Evolutionary conservation across 1,284 basidiomycete genomes (phyloP).

Genomic region (Trichosporon sp.): DNA sequence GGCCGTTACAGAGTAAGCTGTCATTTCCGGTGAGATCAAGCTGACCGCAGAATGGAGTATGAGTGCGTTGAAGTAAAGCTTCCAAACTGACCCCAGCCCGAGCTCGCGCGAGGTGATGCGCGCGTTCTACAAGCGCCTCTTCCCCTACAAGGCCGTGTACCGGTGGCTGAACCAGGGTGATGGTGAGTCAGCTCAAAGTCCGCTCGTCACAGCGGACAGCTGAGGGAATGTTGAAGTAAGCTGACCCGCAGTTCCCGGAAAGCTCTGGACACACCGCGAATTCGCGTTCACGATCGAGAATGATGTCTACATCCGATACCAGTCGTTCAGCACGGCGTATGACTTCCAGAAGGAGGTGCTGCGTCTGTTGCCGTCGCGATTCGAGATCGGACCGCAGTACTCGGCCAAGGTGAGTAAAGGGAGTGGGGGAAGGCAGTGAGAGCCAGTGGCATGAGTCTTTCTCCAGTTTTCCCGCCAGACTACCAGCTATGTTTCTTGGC

Average conservation of each 20-base stretch:
- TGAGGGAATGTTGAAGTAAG: background rate
- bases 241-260: constrained; percentile 57
- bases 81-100: constrained; percentile 45
- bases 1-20: constrained; percentile 16
- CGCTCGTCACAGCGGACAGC: too few relatives aligned
- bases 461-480: too few relatives aligned
- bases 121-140: constrained; percentile 86
- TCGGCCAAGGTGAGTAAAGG: constrained; percentile 69
- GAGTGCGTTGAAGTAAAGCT: constrained; percentile 23
- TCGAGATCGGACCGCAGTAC: constrained; percentile 96
- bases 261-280: constrained; percentile 87
- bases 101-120: constrained; percentile 71
- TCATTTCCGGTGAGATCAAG: background rate
- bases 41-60: constrained; percentile 31
- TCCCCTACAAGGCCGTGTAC: constrained; percentile 92
- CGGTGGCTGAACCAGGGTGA: constrained; percentile 94
- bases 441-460: too few relatives aligned
- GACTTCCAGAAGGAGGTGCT: constrained; percentile 92
- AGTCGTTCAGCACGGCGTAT: constrained; percentile 80
- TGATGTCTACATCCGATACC: constrained; percentile 93
- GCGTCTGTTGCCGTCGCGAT: constrained; percentile 80
- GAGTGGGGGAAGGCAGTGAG: background rate
- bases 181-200: constrained; percentile 42
- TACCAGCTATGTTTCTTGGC: too few relatives aligned
- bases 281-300: constrained; percentile 94